These are phyloP conservation scores for Amaranthus cruentus DNA, from an alignment of 148 eudicot genomes.

Conservation along the genomic window DNA sequence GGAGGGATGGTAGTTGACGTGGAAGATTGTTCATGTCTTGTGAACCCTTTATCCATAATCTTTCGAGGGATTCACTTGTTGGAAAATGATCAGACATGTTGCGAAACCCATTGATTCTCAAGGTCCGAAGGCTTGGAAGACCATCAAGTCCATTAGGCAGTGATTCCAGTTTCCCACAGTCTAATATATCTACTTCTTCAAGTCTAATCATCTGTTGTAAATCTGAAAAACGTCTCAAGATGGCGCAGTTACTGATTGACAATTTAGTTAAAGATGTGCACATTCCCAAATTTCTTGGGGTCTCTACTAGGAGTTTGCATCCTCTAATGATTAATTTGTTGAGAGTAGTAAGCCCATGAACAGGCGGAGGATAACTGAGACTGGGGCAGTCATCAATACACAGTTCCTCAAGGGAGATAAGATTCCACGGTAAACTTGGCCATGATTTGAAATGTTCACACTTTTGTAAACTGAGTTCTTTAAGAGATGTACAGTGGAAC, in stretches of 20 bases:
- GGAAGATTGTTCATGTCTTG: not conserved
- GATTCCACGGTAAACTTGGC: not conserved
- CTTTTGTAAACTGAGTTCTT: not conserved
- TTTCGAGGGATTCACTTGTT: not conserved
- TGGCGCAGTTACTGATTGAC: not conserved
- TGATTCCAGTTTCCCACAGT: not conserved
- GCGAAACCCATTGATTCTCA: not conserved
- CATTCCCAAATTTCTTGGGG: not conserved
- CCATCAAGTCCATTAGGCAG: not conserved
- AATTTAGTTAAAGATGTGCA: not conserved
- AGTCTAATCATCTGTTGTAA: not conserved
- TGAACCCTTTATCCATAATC: not conserved
- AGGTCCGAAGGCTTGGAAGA: not conserved
- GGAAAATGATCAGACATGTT: not conserved
- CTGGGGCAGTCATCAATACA: not conserved
- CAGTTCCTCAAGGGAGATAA: not conserved
- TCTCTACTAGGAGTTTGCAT: not conserved
- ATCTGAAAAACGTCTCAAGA: not conserved
- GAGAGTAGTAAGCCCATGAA: not conserved
- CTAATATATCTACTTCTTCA: slow-evolving; percentile 11
- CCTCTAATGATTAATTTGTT: slow-evolving; percentile 2
- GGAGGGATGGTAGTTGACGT: not conserved
- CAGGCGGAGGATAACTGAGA: not conserved
- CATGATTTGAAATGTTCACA: not conserved
- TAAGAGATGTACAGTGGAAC: not conserved